These are phyloP conservation scores for Hygrophorus pudorinus DNA, from an alignment of 768 basidiomycete species.

Conservation along the genomic window DNA sequence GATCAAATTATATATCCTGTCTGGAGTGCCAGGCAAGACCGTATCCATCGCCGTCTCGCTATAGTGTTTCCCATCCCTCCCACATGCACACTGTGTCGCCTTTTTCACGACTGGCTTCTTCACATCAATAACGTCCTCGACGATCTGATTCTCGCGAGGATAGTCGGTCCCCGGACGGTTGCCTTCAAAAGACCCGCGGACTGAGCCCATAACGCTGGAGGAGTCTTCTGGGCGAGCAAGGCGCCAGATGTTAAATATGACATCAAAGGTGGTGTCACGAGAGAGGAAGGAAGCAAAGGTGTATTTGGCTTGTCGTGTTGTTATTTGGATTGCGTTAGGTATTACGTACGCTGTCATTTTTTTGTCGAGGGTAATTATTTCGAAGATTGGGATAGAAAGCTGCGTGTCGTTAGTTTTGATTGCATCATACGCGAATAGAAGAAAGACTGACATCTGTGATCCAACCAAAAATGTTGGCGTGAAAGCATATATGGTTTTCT, in stretches of 20 bases:
- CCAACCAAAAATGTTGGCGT: conserved; percentile 99
- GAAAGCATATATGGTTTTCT: conserved; percentile 98
- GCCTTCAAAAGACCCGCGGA: conserved; percentile 27
- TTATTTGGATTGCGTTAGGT: conserved; percentile 89
- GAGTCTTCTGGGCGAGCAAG: conserved; percentile 68
- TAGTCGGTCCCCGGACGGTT: conserved; percentile 10
- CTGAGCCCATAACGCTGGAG: conserved; percentile 22
- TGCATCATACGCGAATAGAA: background rate
- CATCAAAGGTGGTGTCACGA: conserved; percentile 92
- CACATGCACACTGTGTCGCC: conserved; percentile 68
- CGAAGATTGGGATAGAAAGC: conserved; percentile 83
- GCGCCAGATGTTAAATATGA: conserved; percentile 93
- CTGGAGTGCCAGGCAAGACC: conserved; percentile 82
- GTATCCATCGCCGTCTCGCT: conserved; percentile 67
- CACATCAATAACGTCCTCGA: conserved; percentile 11
- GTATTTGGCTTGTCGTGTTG: conserved; percentile 77
- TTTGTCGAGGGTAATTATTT: conserved; percentile 84
- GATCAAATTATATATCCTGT: conserved; percentile 92
- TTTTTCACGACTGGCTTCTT: conserved; percentile 25
- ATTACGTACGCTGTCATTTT: conserved; percentile 98
- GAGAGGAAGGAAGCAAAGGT: conserved; percentile 96
- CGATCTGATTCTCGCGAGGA: conserved; percentile 12
- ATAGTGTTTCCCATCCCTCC: conserved; percentile 58
- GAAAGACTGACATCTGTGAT: conserved; percentile 75
- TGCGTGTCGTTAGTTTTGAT: conserved; percentile 19